Conservation (phyloP, 139 green algal genomes). For the Micractinium conductrix region DNA sequence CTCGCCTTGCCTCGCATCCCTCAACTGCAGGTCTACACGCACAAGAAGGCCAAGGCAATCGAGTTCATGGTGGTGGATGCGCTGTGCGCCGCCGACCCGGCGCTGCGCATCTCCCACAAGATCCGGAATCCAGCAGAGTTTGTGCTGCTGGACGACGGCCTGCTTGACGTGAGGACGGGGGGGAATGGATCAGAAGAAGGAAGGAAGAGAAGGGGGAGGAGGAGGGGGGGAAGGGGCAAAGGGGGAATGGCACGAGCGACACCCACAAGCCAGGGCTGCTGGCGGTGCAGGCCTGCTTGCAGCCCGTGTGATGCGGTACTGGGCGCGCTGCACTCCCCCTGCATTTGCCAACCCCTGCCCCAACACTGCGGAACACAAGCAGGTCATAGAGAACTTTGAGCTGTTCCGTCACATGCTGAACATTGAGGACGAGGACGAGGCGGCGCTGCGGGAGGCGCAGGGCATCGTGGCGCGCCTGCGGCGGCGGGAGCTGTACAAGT, state of each 20-base stretch:
- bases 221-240: not conserved
- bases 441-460: conserved; percentile 50
- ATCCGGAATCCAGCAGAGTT: conserved; percentile 56
- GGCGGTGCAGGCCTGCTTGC: not conserved
- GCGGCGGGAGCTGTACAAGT: conserved; percentile 78
- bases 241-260: not conserved
- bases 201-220: not conserved
- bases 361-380: too few species aligned
- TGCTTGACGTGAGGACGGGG: not conserved
- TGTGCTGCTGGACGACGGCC: conserved; percentile 75
- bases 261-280: too few species aligned
- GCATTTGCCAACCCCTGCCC: too few species aligned
- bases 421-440: conserved; percentile 36
- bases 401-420: conserved; percentile 7
- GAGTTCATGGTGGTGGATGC: conserved; percentile 92
- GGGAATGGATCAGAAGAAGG: not conserved
- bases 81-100: conserved; percentile 71
- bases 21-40: conserved; percentile 72
- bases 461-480: conserved; percentile 65
- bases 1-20: not conserved
- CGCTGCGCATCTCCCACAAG: conserved; percentile 55
- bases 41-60: conserved; percentile 80
- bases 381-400: conserved; percentile 47
- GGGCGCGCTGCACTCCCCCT: too few species aligned
- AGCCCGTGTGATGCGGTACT: too few species aligned